Conservation (phyloP, 1,284 basidiomycete genomes). For the Heterobasidion annosum region DNA sequence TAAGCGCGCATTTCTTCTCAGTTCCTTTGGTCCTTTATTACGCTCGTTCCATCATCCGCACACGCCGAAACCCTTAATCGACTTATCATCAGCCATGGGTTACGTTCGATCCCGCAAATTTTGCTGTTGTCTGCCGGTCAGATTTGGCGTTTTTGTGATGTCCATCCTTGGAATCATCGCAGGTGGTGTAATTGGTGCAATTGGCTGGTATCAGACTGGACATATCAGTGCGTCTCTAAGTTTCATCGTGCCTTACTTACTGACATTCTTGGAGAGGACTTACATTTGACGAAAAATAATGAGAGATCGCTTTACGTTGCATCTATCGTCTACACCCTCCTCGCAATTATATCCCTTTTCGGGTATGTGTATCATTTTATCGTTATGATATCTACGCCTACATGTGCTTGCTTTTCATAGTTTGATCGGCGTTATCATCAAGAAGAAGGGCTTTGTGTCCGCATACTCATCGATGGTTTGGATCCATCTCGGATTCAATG, state of each 20-base stretch:
- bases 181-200: constrained; percentile 29
- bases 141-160: constrained; percentile 50
- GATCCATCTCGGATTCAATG: constrained; percentile 35
- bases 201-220: constrained; percentile 28
- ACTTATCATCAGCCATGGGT: constrained; percentile 3
- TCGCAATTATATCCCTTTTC: constrained; percentile 38
- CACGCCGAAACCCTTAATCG: neutral
- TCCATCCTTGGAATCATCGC: constrained; percentile 34
- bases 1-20: neutral
- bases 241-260: neutral
- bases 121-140: constrained; percentile 54
- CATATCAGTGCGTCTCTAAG: constrained; percentile 3
- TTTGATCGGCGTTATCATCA: constrained; percentile 38
- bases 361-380: constrained; percentile 28
- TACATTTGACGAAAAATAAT: constrained; percentile 21
- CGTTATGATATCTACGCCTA: neutral
- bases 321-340: constrained; percentile 34
- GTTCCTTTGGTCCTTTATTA: neutral
- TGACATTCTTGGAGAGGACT: constrained; percentile 9
- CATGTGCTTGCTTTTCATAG: constrained; percentile 17
- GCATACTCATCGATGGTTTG: constrained; percentile 36
- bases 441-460: constrained; percentile 36
- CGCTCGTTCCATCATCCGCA: neutral
- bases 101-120: constrained; percentile 35
- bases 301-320: constrained; percentile 37